Evolutionary conservation across 2,329 filamentous ascomycete species (phyloP).

Genomic region (Clonostachys chloroleuca): DNA sequence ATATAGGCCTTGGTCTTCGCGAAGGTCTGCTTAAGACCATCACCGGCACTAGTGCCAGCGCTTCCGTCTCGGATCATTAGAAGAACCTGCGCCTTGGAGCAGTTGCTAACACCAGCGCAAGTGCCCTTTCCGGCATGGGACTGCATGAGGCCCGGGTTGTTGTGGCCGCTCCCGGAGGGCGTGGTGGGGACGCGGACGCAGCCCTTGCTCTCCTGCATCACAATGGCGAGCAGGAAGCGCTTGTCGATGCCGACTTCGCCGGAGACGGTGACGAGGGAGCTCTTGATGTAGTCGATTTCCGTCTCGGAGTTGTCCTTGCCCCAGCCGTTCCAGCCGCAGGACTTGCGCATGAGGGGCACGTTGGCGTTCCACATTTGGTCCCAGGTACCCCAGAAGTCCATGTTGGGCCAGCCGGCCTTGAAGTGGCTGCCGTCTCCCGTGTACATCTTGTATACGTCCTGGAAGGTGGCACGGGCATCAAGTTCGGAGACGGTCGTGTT

Average conservation of each 20-base stretch:
- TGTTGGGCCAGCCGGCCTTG: slow-evolving; percentile 10
- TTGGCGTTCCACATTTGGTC: slow-evolving; percentile 9
- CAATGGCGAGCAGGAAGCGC: slow-evolving; percentile 17
- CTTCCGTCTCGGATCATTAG: slow-evolving; percentile 10
- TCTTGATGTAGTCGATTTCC: slow-evolving; percentile 7
- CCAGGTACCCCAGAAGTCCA: slow-evolving; percentile 5
- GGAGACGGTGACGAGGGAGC: slow-evolving; percentile 7
- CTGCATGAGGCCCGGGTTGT: slow-evolving; percentile 11
- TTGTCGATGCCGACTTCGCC: slow-evolving; percentile 6
- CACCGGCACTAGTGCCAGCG: slow-evolving; percentile 6
- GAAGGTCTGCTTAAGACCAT: slow-evolving; percentile 7
- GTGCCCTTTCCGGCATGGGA: slow-evolving; percentile 8
- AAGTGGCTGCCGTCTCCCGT: slow-evolving; percentile 10
- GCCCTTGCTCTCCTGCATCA: slow-evolving; percentile 20
- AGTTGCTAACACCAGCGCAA: slow-evolving; percentile 6
- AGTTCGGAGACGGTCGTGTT: too few species aligned
- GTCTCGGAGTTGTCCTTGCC: slow-evolving; percentile 7
- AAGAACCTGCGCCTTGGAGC: slow-evolving; percentile 4
- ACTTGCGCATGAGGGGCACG: slow-evolving; percentile 4
- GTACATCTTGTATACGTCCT: slow-evolving; percentile 10
- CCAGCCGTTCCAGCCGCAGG: slow-evolving; percentile 10
- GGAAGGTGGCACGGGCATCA: too few species aligned
- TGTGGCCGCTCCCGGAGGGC: slow-evolving; percentile 8
- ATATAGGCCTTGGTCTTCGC: neutral
- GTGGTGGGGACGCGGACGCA: slow-evolving; percentile 9